Base-by-base conservation (phyloP, 805 yeast species). In the Suhomyces sp. region DNA sequence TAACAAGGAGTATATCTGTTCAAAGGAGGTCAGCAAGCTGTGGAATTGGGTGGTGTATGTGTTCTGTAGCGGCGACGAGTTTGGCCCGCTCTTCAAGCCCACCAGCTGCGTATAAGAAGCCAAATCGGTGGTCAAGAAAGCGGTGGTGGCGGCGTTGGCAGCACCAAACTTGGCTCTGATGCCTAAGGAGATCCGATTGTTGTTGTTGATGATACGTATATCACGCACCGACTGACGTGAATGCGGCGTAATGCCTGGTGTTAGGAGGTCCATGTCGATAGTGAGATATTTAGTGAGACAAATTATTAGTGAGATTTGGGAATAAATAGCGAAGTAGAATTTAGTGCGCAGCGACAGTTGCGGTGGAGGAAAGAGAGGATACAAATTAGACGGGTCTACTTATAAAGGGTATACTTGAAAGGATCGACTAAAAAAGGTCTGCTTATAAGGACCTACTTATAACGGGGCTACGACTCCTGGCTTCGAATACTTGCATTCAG, bases 121-220 rank as follows among this genome's bases (percentile, higher is more conserved):
- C 24, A 64, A 54, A 19, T 63, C 55, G 2, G 50, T 53, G 13
- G 68, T 57, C 29, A 72, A 54, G 51, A 61, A 68, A 6, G 50
- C 48, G 45, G 64, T 57, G 12, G 70, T 65, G 24, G 54, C 52
- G 19, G 47, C 54, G 51, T 68, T 65, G 51, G 69, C 59, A 6
- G 56, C 51, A 31, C 53, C 51, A 47, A 70, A 60, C 42, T 64
- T 58, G 23, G 58, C 54, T 38, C 62, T 55, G 24, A 72, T 51
- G 22, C 58, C 57, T 15, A 65, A 51, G 10, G 74, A 63, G 15
- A 70, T 68, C 4, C 70, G 61, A 53, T 73, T 74, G 51, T 69
- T 67, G 51, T 59, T 60, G 50, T 68, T 67, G 54, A 65, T 59
- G 49, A 59, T 54, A 10, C 51, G 51, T 9, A 54, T 42, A 13